Evolutionary conservation across 139 green algal species (phyloP).

Genomic region (Astrephomene gubernaculifera): DNA sequence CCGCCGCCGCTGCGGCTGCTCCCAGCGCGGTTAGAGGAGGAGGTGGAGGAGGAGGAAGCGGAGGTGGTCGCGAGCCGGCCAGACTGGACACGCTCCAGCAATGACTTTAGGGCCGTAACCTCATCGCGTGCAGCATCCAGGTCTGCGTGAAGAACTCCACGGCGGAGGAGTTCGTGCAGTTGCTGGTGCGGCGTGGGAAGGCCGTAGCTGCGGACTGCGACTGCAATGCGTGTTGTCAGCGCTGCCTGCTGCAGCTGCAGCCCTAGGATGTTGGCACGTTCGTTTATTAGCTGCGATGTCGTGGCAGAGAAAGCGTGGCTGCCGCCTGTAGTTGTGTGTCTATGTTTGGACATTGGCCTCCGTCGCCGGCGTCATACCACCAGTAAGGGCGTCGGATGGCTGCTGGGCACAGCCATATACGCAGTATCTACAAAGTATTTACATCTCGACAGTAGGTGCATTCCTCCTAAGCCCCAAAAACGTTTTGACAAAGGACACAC

Average conservation of each 20-base stretch:
- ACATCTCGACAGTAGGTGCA: no score
- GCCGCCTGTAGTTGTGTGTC: background rate
- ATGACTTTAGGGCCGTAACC: background rate
- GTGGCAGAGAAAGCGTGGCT: no score
- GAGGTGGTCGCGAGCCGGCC: background rate
- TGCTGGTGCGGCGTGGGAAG: background rate
- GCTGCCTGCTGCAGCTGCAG: conserved; percentile 34
- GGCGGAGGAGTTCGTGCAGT: conserved; percentile 1
- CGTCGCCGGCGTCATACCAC: background rate
- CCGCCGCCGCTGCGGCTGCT: background rate
- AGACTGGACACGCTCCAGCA: background rate
- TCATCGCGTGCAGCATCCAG: conserved; percentile 5
- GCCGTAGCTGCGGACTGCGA: conserved; percentile 2
- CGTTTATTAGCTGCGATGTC: conserved; percentile 11
- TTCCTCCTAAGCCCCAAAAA: no score
- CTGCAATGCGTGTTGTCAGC: background rate
- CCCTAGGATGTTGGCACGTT: conserved; percentile 32
- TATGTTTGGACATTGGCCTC: conserved; percentile 18
- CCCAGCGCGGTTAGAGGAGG: background rate
- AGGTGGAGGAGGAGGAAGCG: background rate
- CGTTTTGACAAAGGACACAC: no score
- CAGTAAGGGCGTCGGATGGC: no score
- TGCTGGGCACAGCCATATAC: no score
- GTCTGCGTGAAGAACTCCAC: background rate
- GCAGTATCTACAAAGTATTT: no score